phyloP scores from a whole-genome alignment of 108 stramenopile species.

The Phaeodactylum tricornutum region DNA sequence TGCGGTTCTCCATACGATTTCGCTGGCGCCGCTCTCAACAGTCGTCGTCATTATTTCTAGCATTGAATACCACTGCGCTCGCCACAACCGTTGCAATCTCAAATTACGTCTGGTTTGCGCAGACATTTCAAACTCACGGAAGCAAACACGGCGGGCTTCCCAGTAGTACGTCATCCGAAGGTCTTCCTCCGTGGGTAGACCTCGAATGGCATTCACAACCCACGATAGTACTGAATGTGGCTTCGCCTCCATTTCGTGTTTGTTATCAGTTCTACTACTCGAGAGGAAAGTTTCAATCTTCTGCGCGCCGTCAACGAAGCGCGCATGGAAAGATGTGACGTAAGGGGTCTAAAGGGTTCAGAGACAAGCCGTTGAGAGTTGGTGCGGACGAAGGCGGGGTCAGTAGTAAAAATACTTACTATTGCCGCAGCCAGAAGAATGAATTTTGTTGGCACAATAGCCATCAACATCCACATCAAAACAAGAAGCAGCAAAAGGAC shows the following conservation, averaged over 20 bases:
- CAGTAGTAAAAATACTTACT: slow-evolving; percentile 8
- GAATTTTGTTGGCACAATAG: slow-evolving; percentile 24
- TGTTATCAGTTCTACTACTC: too few relatives aligned
- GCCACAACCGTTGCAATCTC: slow-evolving; percentile 60
- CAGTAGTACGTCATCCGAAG: slow-evolving; percentile 71
- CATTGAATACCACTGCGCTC: slow-evolving; percentile 49
- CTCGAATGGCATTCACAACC: slow-evolving; percentile 50
- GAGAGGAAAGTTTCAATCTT: too few relatives aligned
- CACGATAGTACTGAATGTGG: slow-evolving; percentile 16
- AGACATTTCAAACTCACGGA: slow-evolving; percentile 34
- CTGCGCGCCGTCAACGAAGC: too few relatives aligned
- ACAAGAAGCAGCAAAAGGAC: slow-evolving; percentile 13
- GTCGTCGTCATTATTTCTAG: slow-evolving; percentile 13
- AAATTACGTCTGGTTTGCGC: slow-evolving; percentile 39
- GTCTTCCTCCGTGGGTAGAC: slow-evolving; percentile 78
- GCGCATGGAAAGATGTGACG: too few relatives aligned
- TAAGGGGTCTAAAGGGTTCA: too few relatives aligned
- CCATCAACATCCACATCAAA: slow-evolving; percentile 21
- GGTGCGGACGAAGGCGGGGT: not conserved
- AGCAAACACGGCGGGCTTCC: slow-evolving; percentile 48
- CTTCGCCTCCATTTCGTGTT: too few relatives aligned
- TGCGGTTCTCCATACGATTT: slow-evolving; percentile 25
- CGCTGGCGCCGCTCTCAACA: slow-evolving; percentile 1
- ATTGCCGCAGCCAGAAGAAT: slow-evolving; percentile 32
- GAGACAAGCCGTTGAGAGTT: too few relatives aligned